Evolutionary conservation across 768 basidiomycete species (phyloP).

Genomic region (Tricholoma terreum): DNA sequence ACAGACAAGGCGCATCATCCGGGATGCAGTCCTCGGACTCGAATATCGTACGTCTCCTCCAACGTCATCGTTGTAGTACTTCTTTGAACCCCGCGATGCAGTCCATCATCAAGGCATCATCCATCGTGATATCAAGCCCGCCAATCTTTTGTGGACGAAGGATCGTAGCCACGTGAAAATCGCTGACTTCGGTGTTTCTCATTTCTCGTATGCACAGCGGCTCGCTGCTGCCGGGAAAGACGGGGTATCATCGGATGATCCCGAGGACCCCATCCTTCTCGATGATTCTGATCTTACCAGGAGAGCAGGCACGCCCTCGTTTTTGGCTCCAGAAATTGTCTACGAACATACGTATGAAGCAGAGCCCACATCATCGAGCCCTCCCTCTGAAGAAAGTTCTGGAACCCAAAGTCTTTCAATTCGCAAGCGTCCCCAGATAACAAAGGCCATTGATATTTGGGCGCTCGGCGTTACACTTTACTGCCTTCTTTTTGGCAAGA

Average conservation of each 20-base stretch:
- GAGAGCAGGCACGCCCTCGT: conserved; percentile 92
- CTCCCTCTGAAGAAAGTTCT: conserved; percentile 23
- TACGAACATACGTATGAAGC: conserved; percentile 51
- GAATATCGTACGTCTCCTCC: conserved; percentile 76
- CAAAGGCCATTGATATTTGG: conserved; percentile 97
- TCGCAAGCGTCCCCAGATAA: conserved; percentile 54
- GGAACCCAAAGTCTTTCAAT: conserved; percentile 12
- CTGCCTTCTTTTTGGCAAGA: conserved; percentile 85
- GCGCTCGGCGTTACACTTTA: conserved; percentile 95
- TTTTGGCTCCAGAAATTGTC: conserved; percentile 94
- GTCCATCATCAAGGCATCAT: conserved; percentile 98
- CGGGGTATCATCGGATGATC: conserved; percentile 34
- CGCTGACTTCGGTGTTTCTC: conserved; percentile 96
- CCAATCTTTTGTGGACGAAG: conserved; percentile 88
- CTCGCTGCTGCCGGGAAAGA: conserved; percentile 60
- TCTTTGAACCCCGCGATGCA: conserved; percentile 30
- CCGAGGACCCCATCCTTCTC: conserved; percentile 62
- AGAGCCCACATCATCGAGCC: conserved; percentile 11
- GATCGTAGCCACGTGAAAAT: conserved; percentile 93
- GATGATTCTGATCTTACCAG: conserved; percentile 87
- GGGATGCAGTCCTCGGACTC: conserved; percentile 91
- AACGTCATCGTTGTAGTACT: conserved; percentile 8
- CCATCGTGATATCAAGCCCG: conserved; percentile 98
- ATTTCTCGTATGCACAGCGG: conserved; percentile 88
- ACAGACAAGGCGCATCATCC: conserved; percentile 83